Evolutionary conservation across 129 eudicot genomes (phyloP).

Genomic region (Smallanthus sonchifolius): DNA sequence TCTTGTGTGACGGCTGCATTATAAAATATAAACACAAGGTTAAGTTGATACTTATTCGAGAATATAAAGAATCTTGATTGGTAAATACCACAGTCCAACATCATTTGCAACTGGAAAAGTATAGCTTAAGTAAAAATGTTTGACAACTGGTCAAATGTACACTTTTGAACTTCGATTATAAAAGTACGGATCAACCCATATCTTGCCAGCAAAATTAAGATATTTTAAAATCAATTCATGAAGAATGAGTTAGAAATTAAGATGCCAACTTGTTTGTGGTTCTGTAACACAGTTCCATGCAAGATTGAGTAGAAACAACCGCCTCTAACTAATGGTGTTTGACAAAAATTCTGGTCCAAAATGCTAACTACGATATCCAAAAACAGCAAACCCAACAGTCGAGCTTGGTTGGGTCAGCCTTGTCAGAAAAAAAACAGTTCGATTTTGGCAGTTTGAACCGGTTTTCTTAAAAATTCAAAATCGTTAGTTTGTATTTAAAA

Average conservation of each 20-base stretch:
- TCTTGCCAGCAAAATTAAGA: background rate
- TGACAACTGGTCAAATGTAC: background rate
- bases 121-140: background rate
- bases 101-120: background rate
- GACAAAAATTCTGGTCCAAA: background rate
- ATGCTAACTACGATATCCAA: background rate
- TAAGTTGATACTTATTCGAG: background rate
- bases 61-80: background rate
- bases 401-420: background rate
- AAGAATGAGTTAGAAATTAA: background rate
- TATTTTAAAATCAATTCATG: background rate
- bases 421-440: background rate
- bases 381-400: background rate
- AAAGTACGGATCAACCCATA: background rate
- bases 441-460: background rate
- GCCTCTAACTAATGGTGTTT: background rate
- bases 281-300: background rate
- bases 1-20: conserved; percentile 83
- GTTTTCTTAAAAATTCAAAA: background rate
- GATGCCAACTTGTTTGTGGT: background rate
- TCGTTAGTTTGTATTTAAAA: background rate
- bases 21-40: background rate
- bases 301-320: background rate
- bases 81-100: background rate
- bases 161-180: background rate